A percentile compares a stretch with the other conserved stretches of the same genome.
phyloP scores from a whole-genome alignment of 768 basidiomycete species.

The Kwoniella botswanensis region DNA sequence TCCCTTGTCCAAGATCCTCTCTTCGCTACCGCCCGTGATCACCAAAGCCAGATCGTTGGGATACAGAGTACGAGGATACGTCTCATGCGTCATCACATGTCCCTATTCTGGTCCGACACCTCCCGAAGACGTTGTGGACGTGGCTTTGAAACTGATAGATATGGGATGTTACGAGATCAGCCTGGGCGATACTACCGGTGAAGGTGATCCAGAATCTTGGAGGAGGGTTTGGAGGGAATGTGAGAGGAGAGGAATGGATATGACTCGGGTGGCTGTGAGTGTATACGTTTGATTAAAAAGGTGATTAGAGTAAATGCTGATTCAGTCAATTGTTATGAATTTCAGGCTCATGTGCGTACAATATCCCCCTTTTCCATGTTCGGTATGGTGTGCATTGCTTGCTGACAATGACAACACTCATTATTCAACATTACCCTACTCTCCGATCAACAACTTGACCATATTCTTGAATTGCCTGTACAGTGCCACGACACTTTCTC shows the following conservation, averaged over 20 bases:
- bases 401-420: background rate
- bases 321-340: no score
- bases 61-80: conserved; percentile 72
- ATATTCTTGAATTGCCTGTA: background rate
- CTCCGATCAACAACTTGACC: background rate
- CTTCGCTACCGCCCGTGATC: conserved; percentile 68
- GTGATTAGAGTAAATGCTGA: no score
- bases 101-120: conserved; percentile 84
- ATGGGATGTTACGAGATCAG: conserved; percentile 93
- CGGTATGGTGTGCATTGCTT: background rate
- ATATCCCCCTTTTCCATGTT: background rate
- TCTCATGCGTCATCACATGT: conserved; percentile 76
- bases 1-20: conserved; percentile 72
- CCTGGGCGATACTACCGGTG: conserved; percentile 89
- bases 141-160: conserved; percentile 72
- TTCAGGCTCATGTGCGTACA: no score
- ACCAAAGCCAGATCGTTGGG: conserved; percentile 69
- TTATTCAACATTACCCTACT: background rate
- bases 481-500: conserved; percentile 54
- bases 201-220: conserved; percentile 75
- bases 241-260: conserved; percentile 64
- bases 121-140: conserved; percentile 68
- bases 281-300: background rate
- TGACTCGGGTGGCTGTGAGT: conserved; percentile 73
- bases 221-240: conserved; percentile 73